Evolutionary conservation across 371 early-diverging fungal genomes (phyloP), one percentile per base, ranked within the genome.

Genomic region (Vairimorpha necatrix): DNA sequence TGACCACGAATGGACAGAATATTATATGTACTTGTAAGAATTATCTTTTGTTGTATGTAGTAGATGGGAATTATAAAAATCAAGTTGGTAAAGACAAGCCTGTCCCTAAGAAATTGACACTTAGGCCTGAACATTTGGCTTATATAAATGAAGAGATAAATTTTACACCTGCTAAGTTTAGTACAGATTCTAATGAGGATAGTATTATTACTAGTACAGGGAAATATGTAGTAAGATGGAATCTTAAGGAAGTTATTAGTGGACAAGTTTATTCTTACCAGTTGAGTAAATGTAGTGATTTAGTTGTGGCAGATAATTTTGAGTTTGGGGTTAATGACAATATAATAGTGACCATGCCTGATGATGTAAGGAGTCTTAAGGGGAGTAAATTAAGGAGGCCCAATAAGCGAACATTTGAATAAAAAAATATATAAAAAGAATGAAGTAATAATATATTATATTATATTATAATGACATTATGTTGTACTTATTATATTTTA

Each of bases 101-200:
- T 3, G 82, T 84, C 24, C 91, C 93, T 36, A 86, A 85, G 65
- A 88, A 90, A 63, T 87, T 96, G 32, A 89, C 90, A 77, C 86
- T 96, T 34, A 87, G 87, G 76, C 95, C 95, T 1, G 91, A 94
- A 83, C 94, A 96, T 78, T 88, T 93, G 33, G 90, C 90, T 3
- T 86, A 88, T 39, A 91, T 94, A 87, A 88, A 88, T 11, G 83
- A 81, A 18, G 80, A 78, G 39, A 87, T 93, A 13, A 83, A 87
- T 38, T 96, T 95, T 74, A 93, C 94, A 16, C 88, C 92, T 7
- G 96, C 94, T 2, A 87, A 88, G 54, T 95, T 96, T 87, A 92
- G 93, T 86, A 88, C 89, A 1, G 90, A 91, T 72, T 86, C 86
- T 11, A 79, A 81, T 18, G 93, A 93, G 76, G 88, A 87, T 75